These are phyloP conservation scores for Talaromyces piceae DNA, from an alignment of 2,329 filamentous ascomycete genomes.

Conservation along the genomic window DNA sequence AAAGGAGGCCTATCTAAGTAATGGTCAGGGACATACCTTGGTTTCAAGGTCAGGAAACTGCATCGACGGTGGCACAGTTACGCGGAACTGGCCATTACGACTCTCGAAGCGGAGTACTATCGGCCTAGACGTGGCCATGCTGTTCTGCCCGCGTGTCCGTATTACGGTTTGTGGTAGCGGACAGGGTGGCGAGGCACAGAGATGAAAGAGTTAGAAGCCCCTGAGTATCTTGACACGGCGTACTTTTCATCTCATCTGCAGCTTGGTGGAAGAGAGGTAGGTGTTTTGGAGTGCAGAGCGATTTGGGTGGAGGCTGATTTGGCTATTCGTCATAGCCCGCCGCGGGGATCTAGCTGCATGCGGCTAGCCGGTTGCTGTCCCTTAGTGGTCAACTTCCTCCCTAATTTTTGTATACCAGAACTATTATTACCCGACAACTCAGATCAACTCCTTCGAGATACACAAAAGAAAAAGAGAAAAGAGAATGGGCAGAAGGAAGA, in stretches of 20 bases:
- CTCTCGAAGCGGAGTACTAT: constrained; percentile 86
- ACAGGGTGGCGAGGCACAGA: not conserved
- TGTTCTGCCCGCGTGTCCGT: constrained; percentile 5
- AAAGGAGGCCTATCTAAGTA: not conserved
- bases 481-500: too few relatives aligned
- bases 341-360: not conserved
- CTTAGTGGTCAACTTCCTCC: not conserved
- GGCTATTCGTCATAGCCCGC: constrained; percentile 20
- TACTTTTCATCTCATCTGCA: not conserved
- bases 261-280: not conserved
- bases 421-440: not conserved
- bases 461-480: too few relatives aligned
- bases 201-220: not conserved
- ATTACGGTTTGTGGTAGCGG: not conserved
- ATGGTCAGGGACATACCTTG: constrained; percentile 26
- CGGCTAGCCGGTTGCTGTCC: not conserved
- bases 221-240: not conserved
- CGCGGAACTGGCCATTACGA: constrained; percentile 84
- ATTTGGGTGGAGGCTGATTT: not conserved
- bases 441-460: too few relatives aligned
- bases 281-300: not conserved
- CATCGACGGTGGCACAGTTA: constrained; percentile 66
- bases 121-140: constrained; percentile 33
- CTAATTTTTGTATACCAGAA: not conserved
- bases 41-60: constrained; percentile 57